phyloP scores from a whole-genome alignment of 768 basidiomycete genomes.

The Chlorophyllum brunneum region DNA sequence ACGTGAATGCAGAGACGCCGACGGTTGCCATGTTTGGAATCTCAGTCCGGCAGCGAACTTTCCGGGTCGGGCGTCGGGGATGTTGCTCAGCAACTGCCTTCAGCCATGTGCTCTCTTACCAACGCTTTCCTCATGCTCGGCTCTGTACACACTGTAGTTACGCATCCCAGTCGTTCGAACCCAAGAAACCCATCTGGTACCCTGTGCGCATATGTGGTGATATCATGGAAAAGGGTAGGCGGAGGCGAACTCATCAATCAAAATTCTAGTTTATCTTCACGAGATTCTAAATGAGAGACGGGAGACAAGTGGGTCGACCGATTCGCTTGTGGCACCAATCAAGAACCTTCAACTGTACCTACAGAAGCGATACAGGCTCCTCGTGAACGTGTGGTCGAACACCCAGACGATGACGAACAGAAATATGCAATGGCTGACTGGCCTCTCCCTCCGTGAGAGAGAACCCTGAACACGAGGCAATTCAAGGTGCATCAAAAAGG shows the following conservation, averaged over 20 bases:
- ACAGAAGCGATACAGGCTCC: neutral
- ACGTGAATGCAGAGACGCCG: slow-evolving; percentile 8
- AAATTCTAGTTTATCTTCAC: no score
- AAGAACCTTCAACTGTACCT: neutral
- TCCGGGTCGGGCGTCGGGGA: slow-evolving; percentile 7
- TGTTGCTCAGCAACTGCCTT: neutral
- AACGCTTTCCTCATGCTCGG: no score
- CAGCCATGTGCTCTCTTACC: no score
- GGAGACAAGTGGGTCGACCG: neutral
- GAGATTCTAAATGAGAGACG: no score
- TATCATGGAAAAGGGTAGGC: no score
- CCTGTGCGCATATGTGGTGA: no score
- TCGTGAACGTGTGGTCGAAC: neutral
- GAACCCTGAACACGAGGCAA: slow-evolving; percentile 12
- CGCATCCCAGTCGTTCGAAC: no score
- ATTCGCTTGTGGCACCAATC: neutral
- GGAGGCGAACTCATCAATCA: no score
- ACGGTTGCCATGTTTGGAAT: neutral
- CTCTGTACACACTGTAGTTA: no score
- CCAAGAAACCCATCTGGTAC: no score
- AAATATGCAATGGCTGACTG: neutral
- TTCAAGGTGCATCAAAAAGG: slow-evolving; percentile 3
- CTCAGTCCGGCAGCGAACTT: neutral
- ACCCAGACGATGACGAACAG: neutral
- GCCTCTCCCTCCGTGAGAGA: slow-evolving; percentile 9